phyloP scores from a whole-genome alignment of 2,329 filamentous ascomycete genomes.

The Waltergamsia citrina region DNA sequence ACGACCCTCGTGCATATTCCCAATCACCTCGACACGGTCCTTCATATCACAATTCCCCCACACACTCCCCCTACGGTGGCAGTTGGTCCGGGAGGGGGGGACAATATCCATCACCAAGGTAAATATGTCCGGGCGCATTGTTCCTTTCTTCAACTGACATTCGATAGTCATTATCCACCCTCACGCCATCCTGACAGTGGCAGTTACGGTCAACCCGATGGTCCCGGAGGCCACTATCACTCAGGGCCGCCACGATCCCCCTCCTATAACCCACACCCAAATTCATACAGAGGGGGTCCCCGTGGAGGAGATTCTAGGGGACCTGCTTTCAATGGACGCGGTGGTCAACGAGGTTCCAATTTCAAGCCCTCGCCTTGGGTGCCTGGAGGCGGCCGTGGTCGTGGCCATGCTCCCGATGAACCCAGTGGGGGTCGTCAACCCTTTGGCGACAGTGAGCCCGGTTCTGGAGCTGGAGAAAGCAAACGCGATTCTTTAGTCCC shows the following conservation, averaged over 20 bases:
- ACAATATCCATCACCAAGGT: slow-evolving; percentile 31
- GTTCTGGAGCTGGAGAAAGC: slow-evolving; percentile 12
- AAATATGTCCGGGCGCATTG: slow-evolving; percentile 9
- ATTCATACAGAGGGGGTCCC: neutral
- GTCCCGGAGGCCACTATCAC: slow-evolving; percentile 45
- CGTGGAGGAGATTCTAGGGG: slow-evolving; percentile 45
- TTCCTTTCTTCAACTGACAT: slow-evolving; percentile 7
- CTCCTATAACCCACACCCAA: slow-evolving; percentile 7
- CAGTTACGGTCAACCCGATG: slow-evolving; percentile 41
- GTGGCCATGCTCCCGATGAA: neutral
- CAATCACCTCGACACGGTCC: slow-evolving; percentile 32
- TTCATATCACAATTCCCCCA: slow-evolving; percentile 35
- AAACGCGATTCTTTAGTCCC: neutral
- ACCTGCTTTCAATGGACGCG: slow-evolving; percentile 42
- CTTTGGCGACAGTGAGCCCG: neutral
- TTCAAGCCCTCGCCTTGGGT: slow-evolving; percentile 61
- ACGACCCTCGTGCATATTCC: slow-evolving; percentile 25
- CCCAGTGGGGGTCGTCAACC: neutral
- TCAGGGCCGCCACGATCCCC: slow-evolving; percentile 35
- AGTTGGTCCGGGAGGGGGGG: slow-evolving; percentile 26
- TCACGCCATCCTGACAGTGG: slow-evolving; percentile 42
- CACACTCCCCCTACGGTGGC: slow-evolving; percentile 30
- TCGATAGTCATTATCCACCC: slow-evolving; percentile 49
- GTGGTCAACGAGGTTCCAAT: slow-evolving; percentile 47
- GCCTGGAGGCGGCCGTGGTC: neutral